Base-by-base conservation (phyloP, 257 asterid genomes). In the Solanum microdontum region DNA sequence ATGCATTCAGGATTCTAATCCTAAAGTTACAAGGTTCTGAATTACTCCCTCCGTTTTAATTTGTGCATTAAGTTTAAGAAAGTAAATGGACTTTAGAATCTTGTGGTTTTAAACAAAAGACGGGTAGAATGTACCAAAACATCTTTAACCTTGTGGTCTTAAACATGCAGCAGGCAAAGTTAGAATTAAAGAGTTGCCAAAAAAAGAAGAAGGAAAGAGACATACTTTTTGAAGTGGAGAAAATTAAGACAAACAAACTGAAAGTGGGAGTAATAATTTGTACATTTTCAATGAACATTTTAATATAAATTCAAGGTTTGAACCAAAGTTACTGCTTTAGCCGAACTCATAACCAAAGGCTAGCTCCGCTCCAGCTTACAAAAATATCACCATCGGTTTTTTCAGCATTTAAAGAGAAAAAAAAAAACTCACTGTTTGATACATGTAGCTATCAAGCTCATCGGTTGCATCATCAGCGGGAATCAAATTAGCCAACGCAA, bases 401-500 rank as follows among this genome's bases (percentile, higher is more conserved):
- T 30, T 13, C 28, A 48, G 45, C n/a, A 33, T 51, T 21, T 83
- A 83, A 83, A 26, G 48, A 14, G 26, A 33, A 30, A 6, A 40
- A 30, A 34, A 85, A 34, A 85, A 88, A 34, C 98, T 92, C 93
- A 94, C 98, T 72, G 98, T 95, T 90, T 97, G 99, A 92, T 97
- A 97, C 99, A 97, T 97, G 92, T 94, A 97, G 93, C 99, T 97
- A 84, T 97, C 98, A 80, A 97, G 97, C 91, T 97, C 99, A 72
- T 97, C 98, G 36, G 87, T 89, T 30, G 93, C 94, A 43, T 96
- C 98, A 92, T 96, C 98, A 33, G 90, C 91, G 9, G 98, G 98
- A 94, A 97, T 82, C 92, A 97, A 92, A 93, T 97, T 97, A 84
- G 99, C 98, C 92, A 95, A 90, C 34, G 98, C 98, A 77, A 97